Percentiles rank a stretch among this genome's conserved stretches.
Evolutionary conservation across 306 rosid genomes (phyloP).

Genomic region (Cucurbita maxima): DNA sequence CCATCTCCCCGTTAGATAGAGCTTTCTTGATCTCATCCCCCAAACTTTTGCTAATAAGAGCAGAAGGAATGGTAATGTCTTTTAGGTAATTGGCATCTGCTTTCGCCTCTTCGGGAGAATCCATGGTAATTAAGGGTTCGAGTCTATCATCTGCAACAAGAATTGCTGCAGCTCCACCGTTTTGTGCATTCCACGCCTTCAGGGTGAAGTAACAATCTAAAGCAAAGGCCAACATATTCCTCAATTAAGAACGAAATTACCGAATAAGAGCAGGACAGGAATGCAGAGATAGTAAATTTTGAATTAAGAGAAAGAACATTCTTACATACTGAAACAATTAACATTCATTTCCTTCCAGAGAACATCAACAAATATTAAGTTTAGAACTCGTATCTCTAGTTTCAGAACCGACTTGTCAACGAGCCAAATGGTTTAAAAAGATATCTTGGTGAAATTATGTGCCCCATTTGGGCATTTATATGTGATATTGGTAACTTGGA

Average conservation of each 20-base stretch:
- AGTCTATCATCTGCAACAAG: slow-evolving; percentile 72
- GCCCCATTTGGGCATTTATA: not conserved
- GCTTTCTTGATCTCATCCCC: slow-evolving; percentile 69
- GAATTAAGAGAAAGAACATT: not conserved
- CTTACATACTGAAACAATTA: not conserved
- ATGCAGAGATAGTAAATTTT: not conserved
- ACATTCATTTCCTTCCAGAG: not conserved
- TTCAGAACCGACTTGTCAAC: not conserved
- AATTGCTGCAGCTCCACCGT: slow-evolving; percentile 87
- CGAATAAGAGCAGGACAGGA: not conserved
- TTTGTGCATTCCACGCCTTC: slow-evolving; percentile 98
- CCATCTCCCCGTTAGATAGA: slow-evolving; percentile 48
- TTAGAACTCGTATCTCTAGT: not conserved
- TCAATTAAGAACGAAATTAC: not conserved
- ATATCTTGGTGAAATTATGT: not conserved
- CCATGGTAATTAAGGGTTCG: slow-evolving; percentile 86
- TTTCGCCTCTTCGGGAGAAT: slow-evolving; percentile 70
- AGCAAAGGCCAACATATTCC: slow-evolving; percentile 1
- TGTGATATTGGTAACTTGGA: not conserved
- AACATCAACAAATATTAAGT: not conserved
- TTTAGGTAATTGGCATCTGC: slow-evolving; percentile 49
- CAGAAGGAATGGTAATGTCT: slow-evolving; percentile 72
- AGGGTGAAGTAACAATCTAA: slow-evolving; percentile 88
- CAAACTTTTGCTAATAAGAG: slow-evolving; percentile 65
- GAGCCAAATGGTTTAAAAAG: not conserved